Percentiles rank a stretch among this genome's conserved stretches.
phyloP scores from a whole-genome alignment of 2,329 filamentous ascomycete species.

The Aspergillus sp. region DNA sequence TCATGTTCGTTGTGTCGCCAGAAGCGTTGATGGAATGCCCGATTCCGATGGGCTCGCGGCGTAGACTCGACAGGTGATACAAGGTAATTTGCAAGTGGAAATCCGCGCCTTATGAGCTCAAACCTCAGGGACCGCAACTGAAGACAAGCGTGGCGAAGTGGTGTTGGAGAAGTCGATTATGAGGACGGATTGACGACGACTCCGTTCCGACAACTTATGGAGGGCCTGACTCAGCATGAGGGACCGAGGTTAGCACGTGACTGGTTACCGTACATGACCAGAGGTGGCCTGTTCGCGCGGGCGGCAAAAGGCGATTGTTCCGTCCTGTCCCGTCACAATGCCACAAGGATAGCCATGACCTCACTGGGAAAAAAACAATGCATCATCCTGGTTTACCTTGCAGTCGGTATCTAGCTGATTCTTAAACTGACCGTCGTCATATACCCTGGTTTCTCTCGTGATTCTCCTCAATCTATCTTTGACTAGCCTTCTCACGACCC shows the following conservation, averaged over 20 bases:
- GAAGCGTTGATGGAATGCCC: neutral
- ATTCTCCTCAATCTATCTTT: neutral
- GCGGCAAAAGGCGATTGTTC: too few species aligned
- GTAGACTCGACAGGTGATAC: too few species aligned
- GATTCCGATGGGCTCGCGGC: neutral
- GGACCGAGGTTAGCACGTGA: neutral
- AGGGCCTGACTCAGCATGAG: neutral
- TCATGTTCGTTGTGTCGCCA: conserved; percentile 17
- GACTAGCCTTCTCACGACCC: neutral
- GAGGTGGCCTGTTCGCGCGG: too few species aligned
- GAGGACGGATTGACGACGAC: neutral
- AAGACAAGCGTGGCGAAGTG: neutral
- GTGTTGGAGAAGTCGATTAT: neutral
- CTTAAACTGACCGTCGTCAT: neutral
- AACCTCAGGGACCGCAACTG: neutral
- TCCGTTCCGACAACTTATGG: neutral
- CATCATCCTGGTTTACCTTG: neutral
- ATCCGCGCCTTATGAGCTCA: neutral
- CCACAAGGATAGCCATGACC: neutral
- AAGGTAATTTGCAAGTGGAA: neutral
- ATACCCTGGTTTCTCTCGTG: neutral
- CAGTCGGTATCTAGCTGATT: neutral
- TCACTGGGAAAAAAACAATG: neutral
- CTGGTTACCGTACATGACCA: neutral
- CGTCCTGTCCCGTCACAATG: neutral